Base-by-base conservation (phyloP, 768 basidiomycete genomes). In the Boletus rex-veris region DNA sequence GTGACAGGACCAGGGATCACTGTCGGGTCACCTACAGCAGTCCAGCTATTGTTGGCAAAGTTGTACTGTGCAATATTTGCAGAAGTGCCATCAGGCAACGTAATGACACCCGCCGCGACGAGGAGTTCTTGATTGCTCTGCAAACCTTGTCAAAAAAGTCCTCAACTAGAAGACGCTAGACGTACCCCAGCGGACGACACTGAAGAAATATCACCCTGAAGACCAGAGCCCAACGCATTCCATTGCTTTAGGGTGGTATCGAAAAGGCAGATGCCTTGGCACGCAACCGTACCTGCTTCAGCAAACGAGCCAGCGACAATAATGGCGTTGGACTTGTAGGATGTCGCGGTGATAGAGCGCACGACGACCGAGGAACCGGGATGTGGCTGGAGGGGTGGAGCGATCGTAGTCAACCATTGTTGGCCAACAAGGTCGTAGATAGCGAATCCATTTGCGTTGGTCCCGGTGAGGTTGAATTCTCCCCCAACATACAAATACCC, bases 251-350 rank as follows among this genome's bases (percentile, higher is more conserved):
- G 73, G 1, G 65, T 66, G 2, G 78, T 80, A 65, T 94, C 85
- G 63, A 89, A 85, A 18, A 80, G 71, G 67, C 96, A 99, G 39
- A 98, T 83, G 3, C 81, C 85, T 37, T 80, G 80, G 69, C 96
- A 98, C 1, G 73, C 68, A 15, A 89, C 71, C 0, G 85, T 80
- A 8, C 92, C 94, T 3, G 89, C 92, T 39, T 84, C 80, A 0
- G 82, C 70, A 58, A 99, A 98, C 3, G 87, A 83, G n/a, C 96
- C 96, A 3, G 89, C 93, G 11, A 97, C 87, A 45, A 97, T 75
- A 49, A 98, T 67, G 3, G 76, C 77, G 44, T 83, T 79, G 24
- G 80, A 62, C 61, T 84, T 80, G 12, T 84, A 78, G 1, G 79
- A 64, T 0, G 91, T 81, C 50, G 77, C 74, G 2, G 81, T 80